Base-by-base conservation (phyloP, 129 eudicot genomes). In the Flaveria trinervia region DNA sequence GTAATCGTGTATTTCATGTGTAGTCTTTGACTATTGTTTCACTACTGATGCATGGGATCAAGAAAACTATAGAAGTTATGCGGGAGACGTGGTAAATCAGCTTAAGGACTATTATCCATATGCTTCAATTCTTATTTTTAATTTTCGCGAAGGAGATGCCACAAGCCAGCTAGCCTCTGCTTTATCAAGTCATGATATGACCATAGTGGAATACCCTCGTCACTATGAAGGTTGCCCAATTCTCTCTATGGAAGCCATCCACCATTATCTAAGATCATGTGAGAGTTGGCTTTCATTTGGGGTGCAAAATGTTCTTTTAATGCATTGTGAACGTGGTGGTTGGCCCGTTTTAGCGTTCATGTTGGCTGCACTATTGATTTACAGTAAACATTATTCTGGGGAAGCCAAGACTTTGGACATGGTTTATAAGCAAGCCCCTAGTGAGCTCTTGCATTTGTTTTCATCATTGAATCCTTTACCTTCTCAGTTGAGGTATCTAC, bases 21-120 rank as follows among this genome's bases (percentile, higher is more conserved):
- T 61, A 93, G 98, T 93, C 46, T 93, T 93, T 68, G 92, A 93
- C 76, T 88, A 89, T 87, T 93, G 98, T 87, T 93, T 93, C 80
- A 80, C 91, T 18, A 82, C 85, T 26, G 92, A 87, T 77, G 86
- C 83, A 39, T 48, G 83, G 87, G 96, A 88, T 44, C 85, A 85
- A 26, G 77, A 84, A 26, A 77, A 82, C 15, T 93, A 85, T 50
- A 87, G 81, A 80, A 74, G 52, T 55, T 88, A 93, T 56, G 41
- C 90, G 36, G 91, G 82, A 83, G 82, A 87, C 50, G 83, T 88
- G 46, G 74, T 87, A 54, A 76, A 80, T 66, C 86, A 93, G 74
- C 96, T 93, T 50, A 85, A 70, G 15, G 91, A 81, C 33, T 71
- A 87, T 82, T 77, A 82, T 68, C 85, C 96, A 9, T 91, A 93